Evolutionary conservation across 2,329 filamentous ascomycete genomes (phyloP).

Genomic region (Intubia oerlemansii): DNA sequence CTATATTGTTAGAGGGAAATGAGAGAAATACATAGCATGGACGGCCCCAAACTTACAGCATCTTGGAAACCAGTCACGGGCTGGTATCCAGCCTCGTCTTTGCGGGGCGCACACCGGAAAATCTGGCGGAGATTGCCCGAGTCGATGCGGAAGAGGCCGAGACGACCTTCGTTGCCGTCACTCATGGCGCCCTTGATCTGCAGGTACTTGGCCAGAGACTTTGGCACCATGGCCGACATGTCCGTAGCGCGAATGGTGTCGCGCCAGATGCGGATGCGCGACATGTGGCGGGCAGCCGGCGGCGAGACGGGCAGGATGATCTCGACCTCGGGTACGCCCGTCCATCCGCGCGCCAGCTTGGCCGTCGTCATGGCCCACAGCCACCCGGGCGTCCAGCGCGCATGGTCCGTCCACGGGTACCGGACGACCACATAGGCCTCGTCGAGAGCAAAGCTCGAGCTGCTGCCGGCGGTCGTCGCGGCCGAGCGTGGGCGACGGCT

Average conservation of each 20-base stretch:
- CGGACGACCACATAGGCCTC: slow-evolving; percentile 42
- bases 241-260: slow-evolving; percentile 33
- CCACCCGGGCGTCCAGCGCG: slow-evolving; percentile 24
- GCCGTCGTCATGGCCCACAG: slow-evolving; percentile 22
- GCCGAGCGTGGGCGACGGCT: slow-evolving; percentile 18
- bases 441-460: too few relatives aligned
- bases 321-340: slow-evolving; percentile 35
- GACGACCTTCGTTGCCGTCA: too few relatives aligned
- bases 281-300: slow-evolving; percentile 13
- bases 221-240: slow-evolving; percentile 34
- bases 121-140: slow-evolving; percentile 35
- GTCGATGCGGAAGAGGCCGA: slow-evolving; percentile 49
- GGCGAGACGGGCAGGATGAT: slow-evolving; percentile 38
- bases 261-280: slow-evolving; percentile 44
- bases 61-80: slow-evolving; percentile 49
- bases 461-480: too few relatives aligned
- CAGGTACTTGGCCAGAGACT: slow-evolving; percentile 40
- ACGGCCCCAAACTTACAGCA: slow-evolving; percentile 38
- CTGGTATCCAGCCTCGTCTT: slow-evolving; percentile 38
- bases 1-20: slow-evolving; percentile 14
- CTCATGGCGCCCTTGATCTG: too few relatives aligned
- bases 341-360: slow-evolving; percentile 26
- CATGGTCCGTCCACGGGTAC: slow-evolving; percentile 36
- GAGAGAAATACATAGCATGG: background rate
- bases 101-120: slow-evolving; percentile 34